These are phyloP conservation scores for Huntiella savannae DNA, from an alignment of 2,329 filamentous ascomycete genomes.

Conservation along the genomic window DNA sequence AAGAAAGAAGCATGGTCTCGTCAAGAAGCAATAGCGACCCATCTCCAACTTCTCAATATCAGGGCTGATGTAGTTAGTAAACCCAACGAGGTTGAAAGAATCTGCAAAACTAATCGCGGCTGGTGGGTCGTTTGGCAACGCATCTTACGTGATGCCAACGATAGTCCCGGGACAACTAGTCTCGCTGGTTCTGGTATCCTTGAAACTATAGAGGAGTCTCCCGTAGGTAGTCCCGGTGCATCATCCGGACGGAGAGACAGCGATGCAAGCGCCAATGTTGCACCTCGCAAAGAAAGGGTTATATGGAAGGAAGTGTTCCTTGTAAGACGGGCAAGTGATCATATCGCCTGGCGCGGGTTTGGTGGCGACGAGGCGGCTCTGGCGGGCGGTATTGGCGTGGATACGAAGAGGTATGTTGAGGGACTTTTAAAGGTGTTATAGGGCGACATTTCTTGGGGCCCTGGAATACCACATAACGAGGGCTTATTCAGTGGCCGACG, in stretches of 20 bases:
- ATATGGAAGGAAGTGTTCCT: constrained; percentile 40
- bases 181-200: constrained; percentile 1
- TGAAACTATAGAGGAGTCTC: constrained; percentile 8
- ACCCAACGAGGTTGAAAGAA: constrained; percentile 34
- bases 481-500: too few relatives aligned
- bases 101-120: constrained; percentile 44
- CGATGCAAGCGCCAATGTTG: constrained; percentile 12
- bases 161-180: background rate
- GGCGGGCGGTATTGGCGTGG: constrained; percentile 56
- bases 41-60: constrained; percentile 42
- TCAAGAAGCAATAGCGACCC: constrained; percentile 44
- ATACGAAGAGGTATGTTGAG: constrained; percentile 59
- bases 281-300: constrained; percentile 12
- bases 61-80: constrained; percentile 22
- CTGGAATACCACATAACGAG: too few relatives aligned
- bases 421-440: constrained; percentile 35
- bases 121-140: constrained; percentile 55
- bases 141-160: constrained; percentile 20
- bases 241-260: background rate
- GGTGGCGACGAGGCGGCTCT: constrained; percentile 31
- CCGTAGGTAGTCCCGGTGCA: background rate
- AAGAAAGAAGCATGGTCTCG: constrained; percentile 31
- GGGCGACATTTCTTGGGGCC: background rate
- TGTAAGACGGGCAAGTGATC: constrained; percentile 39
- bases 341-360: constrained; percentile 22